A percentile compares a stretch with the other conserved stretches of the same genome.
These are phyloP conservation scores for Kalmusia sp. DNA, from an alignment of 2,329 filamentous ascomycete genomes.

Conservation along the genomic window DNA sequence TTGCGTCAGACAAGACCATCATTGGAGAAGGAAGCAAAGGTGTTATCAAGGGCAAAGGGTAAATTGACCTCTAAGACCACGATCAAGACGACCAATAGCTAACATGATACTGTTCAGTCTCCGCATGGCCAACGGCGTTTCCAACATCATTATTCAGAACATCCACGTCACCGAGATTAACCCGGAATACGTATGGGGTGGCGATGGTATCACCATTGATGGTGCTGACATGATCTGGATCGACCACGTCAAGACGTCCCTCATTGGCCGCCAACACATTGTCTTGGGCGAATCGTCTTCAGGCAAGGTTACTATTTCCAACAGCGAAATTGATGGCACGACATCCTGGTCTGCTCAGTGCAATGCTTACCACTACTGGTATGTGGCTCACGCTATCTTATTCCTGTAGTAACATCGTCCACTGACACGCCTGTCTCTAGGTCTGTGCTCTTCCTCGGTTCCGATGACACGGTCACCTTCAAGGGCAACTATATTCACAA, in stretches of 20 bases:
- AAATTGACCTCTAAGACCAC: slow-evolving; percentile 44
- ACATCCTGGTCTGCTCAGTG: slow-evolving; percentile 64
- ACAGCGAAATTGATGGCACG: slow-evolving; percentile 64
- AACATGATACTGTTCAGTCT: not conserved
- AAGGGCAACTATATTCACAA: slow-evolving; percentile 24
- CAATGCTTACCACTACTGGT: slow-evolving; percentile 66
- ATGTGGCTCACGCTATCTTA: slow-evolving; percentile 32
- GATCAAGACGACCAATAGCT: slow-evolving; percentile 53
- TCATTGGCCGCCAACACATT: slow-evolving; percentile 67
- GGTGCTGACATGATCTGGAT: slow-evolving; percentile 34
- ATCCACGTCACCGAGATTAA: slow-evolving; percentile 54
- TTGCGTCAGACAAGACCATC: slow-evolving; percentile 65
- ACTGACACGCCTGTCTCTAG: not conserved
- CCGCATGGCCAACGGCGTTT: slow-evolving; percentile 4
- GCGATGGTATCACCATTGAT: slow-evolving; percentile 43
- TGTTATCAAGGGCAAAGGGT: slow-evolving; percentile 65
- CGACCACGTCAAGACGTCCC: slow-evolving; percentile 55
- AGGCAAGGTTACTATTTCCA: slow-evolving; percentile 66
- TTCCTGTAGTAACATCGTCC: too few species aligned
- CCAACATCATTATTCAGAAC: slow-evolving; percentile 55
- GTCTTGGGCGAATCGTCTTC: slow-evolving; percentile 63
- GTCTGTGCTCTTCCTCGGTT: slow-evolving; percentile 19
- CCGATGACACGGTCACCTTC: slow-evolving; percentile 19
- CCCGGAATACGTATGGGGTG: slow-evolving; percentile 45
- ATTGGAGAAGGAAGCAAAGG: slow-evolving; percentile 61